Percentiles rank a stretch among this genome's conserved stretches.
Evolutionary conservation across 495 filamentous ascomycete species (phyloP).

Genomic region (Hypomontagnella monticulosa): DNA sequence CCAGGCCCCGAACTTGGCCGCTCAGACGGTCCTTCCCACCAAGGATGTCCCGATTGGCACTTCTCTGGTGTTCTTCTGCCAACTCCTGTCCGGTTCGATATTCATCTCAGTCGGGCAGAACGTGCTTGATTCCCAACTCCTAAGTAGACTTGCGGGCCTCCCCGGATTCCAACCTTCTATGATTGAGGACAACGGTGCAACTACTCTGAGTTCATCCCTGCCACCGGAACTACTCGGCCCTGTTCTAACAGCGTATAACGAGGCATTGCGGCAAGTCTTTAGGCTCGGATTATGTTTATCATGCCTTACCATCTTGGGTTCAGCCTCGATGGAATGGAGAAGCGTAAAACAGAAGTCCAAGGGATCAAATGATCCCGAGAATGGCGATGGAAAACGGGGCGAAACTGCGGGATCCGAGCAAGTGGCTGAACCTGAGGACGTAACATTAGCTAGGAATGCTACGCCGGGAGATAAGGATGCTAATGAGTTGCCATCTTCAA

Average conservation of each 20-base stretch:
- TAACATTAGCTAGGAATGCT: slow-evolving; percentile 6
- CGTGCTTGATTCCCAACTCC: slow-evolving; percentile 66
- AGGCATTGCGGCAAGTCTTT: slow-evolving; percentile 70
- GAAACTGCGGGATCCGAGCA: background rate
- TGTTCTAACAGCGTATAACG: slow-evolving; percentile 74
- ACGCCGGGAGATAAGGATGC: background rate
- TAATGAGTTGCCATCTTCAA: background rate
- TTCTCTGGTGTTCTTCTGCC: slow-evolving; percentile 72
- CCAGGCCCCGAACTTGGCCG: slow-evolving; percentile 61
- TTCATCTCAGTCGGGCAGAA: slow-evolving; percentile 70
- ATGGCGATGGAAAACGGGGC: background rate
- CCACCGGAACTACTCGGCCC: slow-evolving; percentile 51
- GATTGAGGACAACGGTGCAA: slow-evolving; percentile 69
- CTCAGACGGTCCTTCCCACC: slow-evolving; percentile 70
- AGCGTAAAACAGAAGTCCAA: slow-evolving; percentile 70
- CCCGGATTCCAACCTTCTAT: slow-evolving; percentile 59
- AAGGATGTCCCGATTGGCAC: slow-evolving; percentile 74
- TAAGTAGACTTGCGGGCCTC: slow-evolving; percentile 52
- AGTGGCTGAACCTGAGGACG: slow-evolving; percentile 19
- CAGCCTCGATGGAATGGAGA: slow-evolving; percentile 74
- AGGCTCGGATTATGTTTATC: slow-evolving; percentile 70
- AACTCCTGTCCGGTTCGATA: slow-evolving; percentile 69
- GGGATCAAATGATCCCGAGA: slow-evolving; percentile 19
- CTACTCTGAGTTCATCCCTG: slow-evolving; percentile 65
- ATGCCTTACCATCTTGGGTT: slow-evolving; percentile 65